Conservation (phyloP, 2,329 filamentous ascomycete genomes). For the Venturia nashicola region DNA sequence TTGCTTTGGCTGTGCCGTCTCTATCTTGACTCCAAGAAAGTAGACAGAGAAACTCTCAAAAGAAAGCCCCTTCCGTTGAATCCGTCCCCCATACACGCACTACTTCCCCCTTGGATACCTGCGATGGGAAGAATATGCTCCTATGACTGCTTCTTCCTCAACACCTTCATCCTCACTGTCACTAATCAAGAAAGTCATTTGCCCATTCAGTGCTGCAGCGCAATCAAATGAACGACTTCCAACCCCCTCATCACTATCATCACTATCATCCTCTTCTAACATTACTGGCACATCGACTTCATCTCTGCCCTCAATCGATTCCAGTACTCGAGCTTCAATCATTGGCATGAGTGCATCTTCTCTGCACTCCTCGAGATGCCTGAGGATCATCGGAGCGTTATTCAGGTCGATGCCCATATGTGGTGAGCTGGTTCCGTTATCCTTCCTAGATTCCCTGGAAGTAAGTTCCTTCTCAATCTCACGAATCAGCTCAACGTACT, state of each 20-base stretch:
- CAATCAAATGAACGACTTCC: neutral
- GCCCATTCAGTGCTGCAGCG: neutral
- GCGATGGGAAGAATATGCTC: neutral
- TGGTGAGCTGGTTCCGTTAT: neutral
- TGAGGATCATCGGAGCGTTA: neutral
- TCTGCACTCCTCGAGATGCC: neutral
- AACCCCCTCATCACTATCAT: neutral
- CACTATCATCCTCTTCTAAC: neutral
- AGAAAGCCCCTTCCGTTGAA: neutral
- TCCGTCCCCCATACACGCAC: neutral
- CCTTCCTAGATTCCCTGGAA: neutral
- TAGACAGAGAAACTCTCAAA: neutral
- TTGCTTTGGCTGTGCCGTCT: no score
- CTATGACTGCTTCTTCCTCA: neutral
- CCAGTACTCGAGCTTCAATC: neutral
- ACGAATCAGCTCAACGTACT: neutral
- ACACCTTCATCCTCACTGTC: neutral
- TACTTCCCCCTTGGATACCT: neutral
- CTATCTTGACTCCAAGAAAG: no score
- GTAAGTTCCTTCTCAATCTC: neutral
- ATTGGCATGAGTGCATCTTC: neutral
- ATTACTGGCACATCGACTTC: neutral
- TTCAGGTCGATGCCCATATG: neutral
- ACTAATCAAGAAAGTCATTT: neutral
- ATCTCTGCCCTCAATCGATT: neutral